Evolutionary conservation across 768 basidiomycete genomes (phyloP).

Genomic region (Hortiboletus flavorubellus): DNA sequence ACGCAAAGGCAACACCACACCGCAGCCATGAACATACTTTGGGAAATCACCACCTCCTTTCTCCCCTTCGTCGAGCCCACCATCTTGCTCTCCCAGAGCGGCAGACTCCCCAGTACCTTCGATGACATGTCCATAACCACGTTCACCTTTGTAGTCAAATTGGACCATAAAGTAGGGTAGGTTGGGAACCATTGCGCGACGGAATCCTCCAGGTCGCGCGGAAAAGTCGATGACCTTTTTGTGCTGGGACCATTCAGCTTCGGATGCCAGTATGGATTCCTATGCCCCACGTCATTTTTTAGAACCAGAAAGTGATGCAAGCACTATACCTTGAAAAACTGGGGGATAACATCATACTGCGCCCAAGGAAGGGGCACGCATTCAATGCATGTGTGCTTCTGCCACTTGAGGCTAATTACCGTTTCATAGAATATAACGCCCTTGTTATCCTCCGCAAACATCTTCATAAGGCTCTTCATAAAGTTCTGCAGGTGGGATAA

Average conservation of each 20-base stretch:
- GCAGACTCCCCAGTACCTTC: conserved; percentile 77
- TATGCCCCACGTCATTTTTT: conserved; percentile 27
- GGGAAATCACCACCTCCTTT: conserved; percentile 93
- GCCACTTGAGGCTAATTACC: conserved; percentile 78
- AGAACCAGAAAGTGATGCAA: neutral
- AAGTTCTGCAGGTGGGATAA: conserved; percentile 46
- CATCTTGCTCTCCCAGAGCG: conserved; percentile 58
- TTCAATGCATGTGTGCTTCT: conserved; percentile 92
- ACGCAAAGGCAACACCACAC: neutral
- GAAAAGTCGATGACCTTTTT: conserved; percentile 96
- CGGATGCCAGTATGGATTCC: conserved; percentile 93
- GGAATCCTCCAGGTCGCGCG: conserved; percentile 85
- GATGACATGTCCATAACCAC: conserved; percentile 97
- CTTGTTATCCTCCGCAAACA: conserved; percentile 90
- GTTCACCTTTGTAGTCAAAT: conserved; percentile 97
- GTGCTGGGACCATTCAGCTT: conserved; percentile 98
- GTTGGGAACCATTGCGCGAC: conserved; percentile 93
- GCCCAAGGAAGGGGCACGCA: conserved; percentile 91
- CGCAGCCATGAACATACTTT: conserved; percentile 44
- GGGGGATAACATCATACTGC: conserved; percentile 81
- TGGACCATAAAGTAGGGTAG: conserved; percentile 99
- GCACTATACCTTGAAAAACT: conserved; percentile 77
- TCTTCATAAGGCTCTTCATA: conserved; percentile 93
- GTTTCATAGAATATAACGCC: conserved; percentile 97
- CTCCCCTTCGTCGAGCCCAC: conserved; percentile 76